Base-by-base conservation (phyloP, 495 filamentous ascomycete species). In the Annulohypoxylon stygium region DNA sequence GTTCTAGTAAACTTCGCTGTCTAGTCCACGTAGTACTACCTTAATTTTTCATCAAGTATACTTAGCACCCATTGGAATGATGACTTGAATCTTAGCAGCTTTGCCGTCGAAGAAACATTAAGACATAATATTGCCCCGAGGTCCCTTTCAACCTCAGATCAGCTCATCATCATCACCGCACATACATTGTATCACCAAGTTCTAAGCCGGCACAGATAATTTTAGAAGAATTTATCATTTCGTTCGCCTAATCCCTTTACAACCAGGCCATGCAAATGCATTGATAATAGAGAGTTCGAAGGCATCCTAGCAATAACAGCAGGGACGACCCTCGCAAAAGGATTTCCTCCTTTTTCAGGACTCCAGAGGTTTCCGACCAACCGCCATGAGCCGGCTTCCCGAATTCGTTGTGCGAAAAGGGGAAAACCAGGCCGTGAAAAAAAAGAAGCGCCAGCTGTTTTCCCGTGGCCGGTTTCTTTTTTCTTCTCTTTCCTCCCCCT, bases 191-290 rank as follows among this genome's bases (percentile, higher is more conserved):
- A 41, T 67, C 53, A 59, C 53, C 4, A 12, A 16, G 9, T 34
- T 23, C 18, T 34, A 47, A 33, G 37, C 37, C 30, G 45, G 33
- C 57, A 48, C 18, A 25, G 11, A 4, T 70, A 65, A 69, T 70
- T 74, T 48, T 53, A 55, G 54, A 57, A 75, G 75, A 69, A 71
- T 73, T 62, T 75, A 71, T 78, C 65, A 69, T 78, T 76, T 80
- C 78, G 79, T 80, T 80, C 67, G 77, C 78, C 77, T 79, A 76
- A 76, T 75, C 74, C 77, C 78, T 75, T 78, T 70, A 78, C 74
- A 79, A 73, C 77, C 78, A 73, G 75, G 74, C 72, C 78, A 76
- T 78, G 78, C 77, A 80, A 80, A 79, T 79, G 78, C 77, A 78
- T 70, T 74, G 71, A 73, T 71, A 68, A 73, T 63, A 76, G 61